These are phyloP conservation scores for Schrenkiella parvula DNA, from an alignment of 345 rosid genomes.

Conservation along the genomic window DNA sequence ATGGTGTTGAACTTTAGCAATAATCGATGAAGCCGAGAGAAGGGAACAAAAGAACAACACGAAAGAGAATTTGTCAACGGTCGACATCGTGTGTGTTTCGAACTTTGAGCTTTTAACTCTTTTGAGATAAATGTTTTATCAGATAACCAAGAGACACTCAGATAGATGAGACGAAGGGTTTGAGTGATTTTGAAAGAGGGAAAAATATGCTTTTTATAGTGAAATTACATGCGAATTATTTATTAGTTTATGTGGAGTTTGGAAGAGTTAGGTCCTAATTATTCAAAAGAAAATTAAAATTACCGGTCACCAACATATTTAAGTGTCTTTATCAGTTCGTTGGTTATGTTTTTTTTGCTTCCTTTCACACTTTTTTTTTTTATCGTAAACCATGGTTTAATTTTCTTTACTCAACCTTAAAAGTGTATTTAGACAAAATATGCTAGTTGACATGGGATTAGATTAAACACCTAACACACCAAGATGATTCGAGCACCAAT, in stretches of 20 bases:
- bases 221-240: not conserved
- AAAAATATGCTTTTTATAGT: conserved; percentile 16
- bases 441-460: not conserved
- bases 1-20: conserved; percentile 56
- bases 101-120: not conserved
- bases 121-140: not conserved
- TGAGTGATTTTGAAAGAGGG: conserved; percentile 9
- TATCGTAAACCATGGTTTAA: not conserved
- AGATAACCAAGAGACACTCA: conserved; percentile 18
- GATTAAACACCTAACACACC: conserved; percentile 6
- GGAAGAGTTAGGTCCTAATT: conserved; percentile 16
- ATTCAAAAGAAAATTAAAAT: conserved; percentile 14
- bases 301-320: conserved; percentile 32
- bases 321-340: conserved; percentile 32
- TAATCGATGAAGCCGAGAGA: conserved; percentile 40
- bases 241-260: not conserved
- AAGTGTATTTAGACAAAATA: not conserved
- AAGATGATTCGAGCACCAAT: not conserved
- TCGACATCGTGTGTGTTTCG: not conserved
- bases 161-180: not conserved
- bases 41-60: conserved; percentile 33
- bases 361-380: conserved; percentile 18
- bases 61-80: not conserved
- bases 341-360: conserved; percentile 26
- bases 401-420: conserved; percentile 15